These are phyloP conservation scores for Fusarium succisae DNA, from an alignment of 2,329 filamentous ascomycete genomes.

Conservation along the genomic window DNA sequence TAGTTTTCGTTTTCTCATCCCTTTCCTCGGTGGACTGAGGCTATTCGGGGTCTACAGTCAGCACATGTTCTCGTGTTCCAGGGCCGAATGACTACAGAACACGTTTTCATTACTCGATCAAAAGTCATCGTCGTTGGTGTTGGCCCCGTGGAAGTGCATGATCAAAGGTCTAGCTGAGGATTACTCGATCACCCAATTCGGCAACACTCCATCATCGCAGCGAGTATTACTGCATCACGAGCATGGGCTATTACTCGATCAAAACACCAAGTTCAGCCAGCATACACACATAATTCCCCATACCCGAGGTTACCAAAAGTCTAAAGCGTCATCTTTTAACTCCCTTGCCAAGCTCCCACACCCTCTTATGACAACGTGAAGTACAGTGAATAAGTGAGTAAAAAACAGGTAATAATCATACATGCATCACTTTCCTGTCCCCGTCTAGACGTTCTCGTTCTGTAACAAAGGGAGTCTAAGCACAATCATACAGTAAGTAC, in stretches of 20 bases:
- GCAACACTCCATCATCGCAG: conserved; percentile 12
- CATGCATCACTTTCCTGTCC: conserved; percentile 29
- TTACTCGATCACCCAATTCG: conserved; percentile 3
- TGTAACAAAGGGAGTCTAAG: conserved; percentile 20
- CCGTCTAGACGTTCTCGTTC: conserved; percentile 15
- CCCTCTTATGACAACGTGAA: conserved; percentile 6
- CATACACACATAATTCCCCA: background rate
- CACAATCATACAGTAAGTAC: conserved; percentile 36
- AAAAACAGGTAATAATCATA: conserved; percentile 37
- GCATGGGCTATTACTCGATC: conserved; percentile 23
- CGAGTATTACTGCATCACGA: background rate
- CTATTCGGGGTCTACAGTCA: conserved; percentile 15
- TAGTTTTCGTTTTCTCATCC: background rate
- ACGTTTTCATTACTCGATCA: conserved; percentile 31
- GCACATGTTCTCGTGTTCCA: conserved; percentile 4
- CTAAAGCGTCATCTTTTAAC: background rate
- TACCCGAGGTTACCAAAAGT: conserved; percentile 8
- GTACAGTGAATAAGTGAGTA: conserved; percentile 5
- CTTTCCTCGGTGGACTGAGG: background rate
- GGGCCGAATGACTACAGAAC: conserved; percentile 8
- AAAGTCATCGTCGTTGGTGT: conserved; percentile 1
- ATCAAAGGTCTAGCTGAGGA: background rate
- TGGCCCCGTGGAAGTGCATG: conserved; percentile 13
- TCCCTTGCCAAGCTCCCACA: background rate
- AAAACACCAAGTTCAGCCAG: conserved; percentile 16